phyloP scores from a whole-genome alignment of 331 rosid genomes.

The Rosa hybrid region DNA sequence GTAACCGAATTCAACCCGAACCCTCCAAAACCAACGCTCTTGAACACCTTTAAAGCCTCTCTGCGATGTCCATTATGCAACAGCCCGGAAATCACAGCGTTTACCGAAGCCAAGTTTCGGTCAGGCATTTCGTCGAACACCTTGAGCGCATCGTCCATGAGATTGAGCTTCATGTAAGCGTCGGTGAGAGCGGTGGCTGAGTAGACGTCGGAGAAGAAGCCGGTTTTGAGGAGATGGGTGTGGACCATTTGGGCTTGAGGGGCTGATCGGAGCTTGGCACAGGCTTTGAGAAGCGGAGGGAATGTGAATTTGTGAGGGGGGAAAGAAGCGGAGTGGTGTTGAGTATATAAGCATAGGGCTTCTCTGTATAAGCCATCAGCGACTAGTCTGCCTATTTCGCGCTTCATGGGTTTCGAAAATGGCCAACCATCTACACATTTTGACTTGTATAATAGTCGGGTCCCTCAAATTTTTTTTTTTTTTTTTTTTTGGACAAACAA shows the following conservation, averaged over 20 bases:
- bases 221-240: constrained; percentile 59
- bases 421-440: background rate
- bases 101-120: constrained; percentile 47
- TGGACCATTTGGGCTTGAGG: constrained; percentile 47
- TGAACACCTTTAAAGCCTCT: constrained; percentile 44
- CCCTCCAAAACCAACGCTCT: constrained; percentile 28
- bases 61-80: constrained; percentile 37
- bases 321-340: constrained; percentile 33
- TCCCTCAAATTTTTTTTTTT: too few relatives aligned
- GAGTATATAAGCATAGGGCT: constrained; percentile 49
- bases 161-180: constrained; percentile 33
- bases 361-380: constrained; percentile 55
- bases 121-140: constrained; percentile 66
- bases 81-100: constrained; percentile 57
- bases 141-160: constrained; percentile 40
- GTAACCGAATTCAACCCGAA: constrained; percentile 60
- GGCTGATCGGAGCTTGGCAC: constrained; percentile 42
- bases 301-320: constrained; percentile 59
- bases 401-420: constrained; percentile 43
- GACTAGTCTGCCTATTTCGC: constrained; percentile 42
- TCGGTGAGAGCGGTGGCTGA: constrained; percentile 56
- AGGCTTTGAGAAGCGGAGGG: constrained; percentile 77
- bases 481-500: too few relatives aligned
- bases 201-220: constrained; percentile 47
- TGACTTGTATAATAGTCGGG: too few relatives aligned